Conservation (phyloP, 306 rosid species). For the Urtica urens region DNA sequence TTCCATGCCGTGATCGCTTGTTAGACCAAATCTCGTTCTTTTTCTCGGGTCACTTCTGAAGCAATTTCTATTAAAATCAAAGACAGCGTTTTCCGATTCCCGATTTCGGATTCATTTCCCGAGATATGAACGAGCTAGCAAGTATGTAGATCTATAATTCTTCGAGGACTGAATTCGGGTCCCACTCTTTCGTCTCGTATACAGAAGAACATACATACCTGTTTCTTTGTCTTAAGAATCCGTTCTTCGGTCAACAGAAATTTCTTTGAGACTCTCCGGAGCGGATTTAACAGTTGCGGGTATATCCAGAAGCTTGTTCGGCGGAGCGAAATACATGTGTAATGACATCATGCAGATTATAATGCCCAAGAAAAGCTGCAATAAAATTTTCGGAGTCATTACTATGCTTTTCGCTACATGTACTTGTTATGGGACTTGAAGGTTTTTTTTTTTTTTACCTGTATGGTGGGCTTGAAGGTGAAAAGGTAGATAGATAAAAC, state of each 20-base stretch:
- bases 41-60: no score
- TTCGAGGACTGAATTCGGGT: conserved; percentile 5
- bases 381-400: conserved; percentile 3
- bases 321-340: conserved; percentile 93
- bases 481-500: conserved; percentile 65
- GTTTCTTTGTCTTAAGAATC: conserved; percentile 34
- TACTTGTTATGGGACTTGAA: neutral
- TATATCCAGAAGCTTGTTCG: conserved; percentile 53
- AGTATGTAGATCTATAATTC: no score
- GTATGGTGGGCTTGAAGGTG: conserved; percentile 74
- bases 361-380: conserved; percentile 87
- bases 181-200: conserved; percentile 1
- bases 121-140: no score
- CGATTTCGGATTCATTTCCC: conserved; percentile 23
- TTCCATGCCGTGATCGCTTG: no score
- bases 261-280: conserved; percentile 54
- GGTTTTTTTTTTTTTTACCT: conserved; percentile 32
- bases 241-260: conserved; percentile 46
- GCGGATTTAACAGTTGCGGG: conserved; percentile 47
- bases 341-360: conserved; percentile 84
- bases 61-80: no score
- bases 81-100: neutral
- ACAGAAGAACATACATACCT: neutral
- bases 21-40: no score
- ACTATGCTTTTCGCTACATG: neutral